Evolutionary conservation across 2,329 filamentous ascomycete genomes (phyloP), one percentile per base, ranked within the genome.

Genomic region (Cytospora leucostoma): DNA sequence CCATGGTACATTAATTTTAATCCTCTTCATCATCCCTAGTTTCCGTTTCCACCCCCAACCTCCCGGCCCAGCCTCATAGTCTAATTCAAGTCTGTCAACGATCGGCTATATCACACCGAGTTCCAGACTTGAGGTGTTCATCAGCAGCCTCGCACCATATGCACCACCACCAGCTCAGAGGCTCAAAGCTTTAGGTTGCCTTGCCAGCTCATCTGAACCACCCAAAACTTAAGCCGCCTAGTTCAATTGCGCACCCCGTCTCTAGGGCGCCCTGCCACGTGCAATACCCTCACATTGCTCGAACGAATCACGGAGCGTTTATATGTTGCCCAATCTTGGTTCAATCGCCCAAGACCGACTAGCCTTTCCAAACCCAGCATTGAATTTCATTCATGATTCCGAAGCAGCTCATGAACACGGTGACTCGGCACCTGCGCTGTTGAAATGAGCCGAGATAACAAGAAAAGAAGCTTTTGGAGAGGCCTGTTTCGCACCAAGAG

Each of bases 391-490:
- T 59, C 37, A 63, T 54, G 55, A 52, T 7, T 54, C 37, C 47
- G 34, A 35, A 52, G 37, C 40, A 53, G 40, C 52, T 55, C 44
- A 53, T 56, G 54, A 47, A 34, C 27, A 58, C 56, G 38, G 61
- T 44, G 44, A 51, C 49, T 55, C 56, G 61, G 47, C 57, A 58
- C 40, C 54, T 56, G 51, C 54, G 21, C 64, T 56, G 56, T 63
- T 47, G 61, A 63, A 47, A 65, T 65, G 64, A 65, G 64, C 58
- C 61, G 61, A 53, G 64, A 65, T n/a, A 63, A 60, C 47, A 65
- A 47, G 56, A 65, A 63, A 44, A 60, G 63, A 52, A 53, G 61
- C 53, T 65, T 65, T 47, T 65, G 61, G 64, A 65, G 56, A 56
- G 47, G 61, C 37, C 61, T 65, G 35, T 63, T 65, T 49, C 54